These are phyloP conservation scores for Echinochloa phyllopogon DNA, from an alignment of 176 grass and related monocot species.

Conservation along the genomic window DNA sequence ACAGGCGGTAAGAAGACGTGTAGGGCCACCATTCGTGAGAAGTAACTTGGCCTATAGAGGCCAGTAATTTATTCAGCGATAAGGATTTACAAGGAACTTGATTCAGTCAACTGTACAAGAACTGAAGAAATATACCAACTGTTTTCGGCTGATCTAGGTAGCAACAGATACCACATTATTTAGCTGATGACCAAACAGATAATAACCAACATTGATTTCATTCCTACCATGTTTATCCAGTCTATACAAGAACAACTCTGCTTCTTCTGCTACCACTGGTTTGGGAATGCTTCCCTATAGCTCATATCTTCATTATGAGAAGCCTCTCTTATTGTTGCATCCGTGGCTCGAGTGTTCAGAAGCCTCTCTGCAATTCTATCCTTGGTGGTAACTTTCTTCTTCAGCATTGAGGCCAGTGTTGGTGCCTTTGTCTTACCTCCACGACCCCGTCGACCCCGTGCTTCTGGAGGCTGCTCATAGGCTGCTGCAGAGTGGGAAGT, in stretches of 20 bases:
- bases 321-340: conserved; percentile 53
- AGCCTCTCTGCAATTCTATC: conserved; percentile 86
- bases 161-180: neutral
- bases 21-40: too few species aligned
- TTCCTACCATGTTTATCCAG: neutral
- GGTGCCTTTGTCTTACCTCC: conserved; percentile 60
- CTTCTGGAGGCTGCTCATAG: conserved; percentile 52
- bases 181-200: neutral
- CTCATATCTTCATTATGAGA: conserved; percentile 66
- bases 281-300: conserved; percentile 82
- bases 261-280: conserved; percentile 65
- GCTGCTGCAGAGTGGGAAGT: conserved; percentile 68
- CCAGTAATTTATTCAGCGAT: too few species aligned
- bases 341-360: conserved; percentile 54
- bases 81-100: neutral
- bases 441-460: conserved; percentile 29
- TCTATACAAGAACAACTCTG: conserved; percentile 15
- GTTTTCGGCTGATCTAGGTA: neutral
- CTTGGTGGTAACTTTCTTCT: conserved; percentile 84
- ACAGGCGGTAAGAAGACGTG: too few species aligned
- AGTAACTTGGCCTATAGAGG: too few species aligned
- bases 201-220: neutral
- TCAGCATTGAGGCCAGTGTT: conserved; percentile 86
- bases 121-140: neutral
- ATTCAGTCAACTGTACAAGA: conserved; percentile 18